Base-by-base conservation (phyloP, 2,329 filamentous ascomycete species). In the Aspergillus fischeri region DNA sequence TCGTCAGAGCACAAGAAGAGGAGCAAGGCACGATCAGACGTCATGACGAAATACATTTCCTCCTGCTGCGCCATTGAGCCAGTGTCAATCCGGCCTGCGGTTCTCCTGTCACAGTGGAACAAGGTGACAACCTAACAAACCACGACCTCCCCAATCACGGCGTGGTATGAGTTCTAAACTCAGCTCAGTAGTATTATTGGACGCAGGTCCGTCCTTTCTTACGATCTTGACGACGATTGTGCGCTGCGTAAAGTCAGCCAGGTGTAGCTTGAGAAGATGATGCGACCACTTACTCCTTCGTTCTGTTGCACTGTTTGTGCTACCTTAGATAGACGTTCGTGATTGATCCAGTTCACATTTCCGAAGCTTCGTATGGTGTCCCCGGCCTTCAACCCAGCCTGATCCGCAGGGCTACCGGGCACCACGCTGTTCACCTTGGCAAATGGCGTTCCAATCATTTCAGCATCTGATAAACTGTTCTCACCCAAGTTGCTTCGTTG, bases 261-360 rank as follows among this genome's bases (percentile, higher is more conserved):
- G 48, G 27, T 21, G 49, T 44, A 45, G 29, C 27, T 10, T 60
- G 51, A 44, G 32, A 24, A 21, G 11, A 6, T 29, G 47, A 32
- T 55, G 41, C 54, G 52, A 45, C 25, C 53, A 59, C 89, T 79
- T 83, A 95, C 92, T 63, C 88, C 91, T 81, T 96, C 90, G 67
- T 91, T 96, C 62, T 89, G 89, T 70, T 92, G 88, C 0, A 99
- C 93, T 57, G 89, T 88, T 70, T 96, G 89, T n/a, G 87, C 91
- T 21, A 99, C 89, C 75, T 88, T 94, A 63, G 83, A 85, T 48
- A 99, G 82, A 65, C 86, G 86, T 73, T 97, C 92, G 70, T 97
- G 89, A 70, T 97, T 97, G 63, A 84, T 80, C 76, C 83, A 86
- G 69, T 93, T 91, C 45, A 92, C 90, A 65, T 85, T 86, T 60